These are phyloP conservation scores for Penicillium goetzii DNA, from an alignment of 495 filamentous ascomycete species.

Conservation along the genomic window DNA sequence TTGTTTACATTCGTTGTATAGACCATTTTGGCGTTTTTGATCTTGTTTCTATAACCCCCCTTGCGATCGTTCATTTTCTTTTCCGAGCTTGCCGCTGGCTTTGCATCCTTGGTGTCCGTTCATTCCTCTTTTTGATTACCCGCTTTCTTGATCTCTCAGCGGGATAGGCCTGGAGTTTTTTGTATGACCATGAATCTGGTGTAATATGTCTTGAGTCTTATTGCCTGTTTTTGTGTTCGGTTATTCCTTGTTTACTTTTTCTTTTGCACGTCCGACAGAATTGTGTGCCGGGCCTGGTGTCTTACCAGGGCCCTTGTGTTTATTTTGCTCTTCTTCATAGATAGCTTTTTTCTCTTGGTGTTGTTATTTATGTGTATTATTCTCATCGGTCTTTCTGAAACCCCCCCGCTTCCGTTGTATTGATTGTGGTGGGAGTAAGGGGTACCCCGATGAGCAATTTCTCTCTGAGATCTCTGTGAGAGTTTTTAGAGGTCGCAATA, in stretches of 20 bases:
- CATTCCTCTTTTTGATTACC: constrained; percentile 10
- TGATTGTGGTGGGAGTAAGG: constrained; percentile 9
- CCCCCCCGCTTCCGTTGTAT: constrained; percentile 14
- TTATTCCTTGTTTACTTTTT: constrained; percentile 5
- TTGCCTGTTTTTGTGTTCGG: constrained; percentile 19
- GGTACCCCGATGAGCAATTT: constrained; percentile 12
- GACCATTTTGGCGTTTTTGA: constrained; percentile 28
- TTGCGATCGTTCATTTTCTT: constrained; percentile 10
- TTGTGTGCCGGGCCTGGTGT: constrained; percentile 1
- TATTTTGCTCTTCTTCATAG: constrained; percentile 18
- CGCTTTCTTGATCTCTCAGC: constrained; percentile 16
- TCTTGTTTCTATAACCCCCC: constrained; percentile 26
- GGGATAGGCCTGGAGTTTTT: constrained; percentile 27
- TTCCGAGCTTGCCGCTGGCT: constrained; percentile 23
- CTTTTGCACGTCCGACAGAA: constrained; percentile 10
- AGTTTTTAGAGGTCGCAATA: constrained; percentile 6
- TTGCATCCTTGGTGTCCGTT: constrained; percentile 34
- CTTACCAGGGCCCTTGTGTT: constrained; percentile 1
- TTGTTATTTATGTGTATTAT: constrained; percentile 25
- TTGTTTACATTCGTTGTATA: constrained; percentile 37
- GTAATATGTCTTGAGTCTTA: constrained; percentile 25
- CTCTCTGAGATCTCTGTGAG: constrained; percentile 12
- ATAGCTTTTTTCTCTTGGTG: constrained; percentile 12
- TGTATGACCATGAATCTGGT: constrained; percentile 27
- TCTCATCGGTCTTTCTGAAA: not conserved